phyloP scores from a whole-genome alignment of 495 filamentous ascomycete genomes.

The Xylaria sp. region DNA sequence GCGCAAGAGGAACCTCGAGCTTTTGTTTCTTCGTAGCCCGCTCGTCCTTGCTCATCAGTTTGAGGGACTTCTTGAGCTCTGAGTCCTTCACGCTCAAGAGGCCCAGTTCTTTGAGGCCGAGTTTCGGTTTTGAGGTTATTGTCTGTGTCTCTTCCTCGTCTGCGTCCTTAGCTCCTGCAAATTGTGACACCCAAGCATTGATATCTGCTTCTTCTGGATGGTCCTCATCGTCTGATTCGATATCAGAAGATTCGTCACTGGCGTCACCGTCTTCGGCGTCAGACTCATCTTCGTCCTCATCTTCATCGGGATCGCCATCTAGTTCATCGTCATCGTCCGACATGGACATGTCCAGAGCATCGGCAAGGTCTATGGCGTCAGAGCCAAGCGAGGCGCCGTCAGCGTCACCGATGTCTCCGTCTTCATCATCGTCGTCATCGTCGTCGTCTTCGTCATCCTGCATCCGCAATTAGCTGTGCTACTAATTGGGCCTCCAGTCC shows the following conservation, averaged over 20 bases:
- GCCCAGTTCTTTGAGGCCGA: slow-evolving; percentile 79
- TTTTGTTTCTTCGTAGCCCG: slow-evolving; percentile 66
- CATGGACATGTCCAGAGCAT: slow-evolving; percentile 75
- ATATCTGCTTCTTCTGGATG: slow-evolving; percentile 66
- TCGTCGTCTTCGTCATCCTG: slow-evolving; percentile 34
- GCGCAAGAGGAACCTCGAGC: slow-evolving; percentile 83
- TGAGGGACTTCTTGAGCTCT: slow-evolving; percentile 78
- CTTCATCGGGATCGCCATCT: slow-evolving; percentile 43
- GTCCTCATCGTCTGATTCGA: slow-evolving; percentile 55
- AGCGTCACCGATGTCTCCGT: slow-evolving; percentile 66
- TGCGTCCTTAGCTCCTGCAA: slow-evolving; percentile 53
- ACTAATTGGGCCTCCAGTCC: slow-evolving; percentile 39
- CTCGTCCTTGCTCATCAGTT: slow-evolving; percentile 65
- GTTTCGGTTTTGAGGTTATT: slow-evolving; percentile 65
- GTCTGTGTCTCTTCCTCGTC: slow-evolving; percentile 37
- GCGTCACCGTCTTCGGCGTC: slow-evolving; percentile 54
- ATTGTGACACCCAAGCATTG: slow-evolving; percentile 70
- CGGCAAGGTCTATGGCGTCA: slow-evolving; percentile 84
- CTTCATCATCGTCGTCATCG: slow-evolving; percentile 53
- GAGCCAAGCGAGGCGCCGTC: slow-evolving; percentile 69
- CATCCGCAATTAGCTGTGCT: slow-evolving; percentile 38
- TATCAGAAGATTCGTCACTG: slow-evolving; percentile 49
- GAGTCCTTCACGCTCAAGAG: slow-evolving; percentile 76
- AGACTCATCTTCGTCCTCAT: slow-evolving; percentile 56
- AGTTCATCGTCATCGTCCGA: slow-evolving; percentile 54